Conservation (phyloP, 805 yeast species). For the Helenozyma rhizophorensis region DNA sequence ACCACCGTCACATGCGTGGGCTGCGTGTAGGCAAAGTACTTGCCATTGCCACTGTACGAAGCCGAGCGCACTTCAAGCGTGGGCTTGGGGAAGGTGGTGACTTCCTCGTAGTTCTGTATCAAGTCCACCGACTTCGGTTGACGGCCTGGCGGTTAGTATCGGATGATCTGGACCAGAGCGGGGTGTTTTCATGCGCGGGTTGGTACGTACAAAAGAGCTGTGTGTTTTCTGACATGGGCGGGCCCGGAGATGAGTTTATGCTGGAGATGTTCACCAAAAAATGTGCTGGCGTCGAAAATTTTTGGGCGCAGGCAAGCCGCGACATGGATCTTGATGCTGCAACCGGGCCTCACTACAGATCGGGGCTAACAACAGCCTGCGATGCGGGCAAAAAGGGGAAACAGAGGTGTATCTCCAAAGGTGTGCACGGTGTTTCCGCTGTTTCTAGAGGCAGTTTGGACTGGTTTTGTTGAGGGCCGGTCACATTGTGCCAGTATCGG, state of each 20-base stretch:
- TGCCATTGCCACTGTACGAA: slow-evolving; percentile 64
- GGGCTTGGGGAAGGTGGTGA: slow-evolving; percentile 33
- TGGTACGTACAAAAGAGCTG: slow-evolving; percentile 36
- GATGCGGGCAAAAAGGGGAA: too few species aligned
- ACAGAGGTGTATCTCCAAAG: too few species aligned
- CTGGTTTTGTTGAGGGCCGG: too few species aligned
- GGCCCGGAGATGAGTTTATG: neutral
- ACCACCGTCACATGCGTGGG: slow-evolving; percentile 55
- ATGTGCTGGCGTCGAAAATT: slow-evolving; percentile 9
- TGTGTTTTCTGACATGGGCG: slow-evolving; percentile 31
- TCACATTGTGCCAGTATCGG: too few species aligned
- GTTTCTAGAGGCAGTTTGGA: too few species aligned
- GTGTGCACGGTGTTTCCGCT: too few species aligned
- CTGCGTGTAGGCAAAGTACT: slow-evolving; percentile 67
- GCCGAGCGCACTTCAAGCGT: slow-evolving; percentile 56
- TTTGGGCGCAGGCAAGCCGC: slow-evolving; percentile 9
- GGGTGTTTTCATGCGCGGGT: too few species aligned
- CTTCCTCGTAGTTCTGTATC: slow-evolving; percentile 30
- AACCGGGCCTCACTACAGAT: neutral
- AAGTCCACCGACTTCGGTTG: slow-evolving; percentile 25
- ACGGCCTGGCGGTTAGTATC: slow-evolving; percentile 25
- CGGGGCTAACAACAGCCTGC: too few species aligned
- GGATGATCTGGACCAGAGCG: too few species aligned
- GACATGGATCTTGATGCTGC: neutral
- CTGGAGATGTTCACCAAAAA: neutral